Conservation (phyloP, 768 basidiomycete genomes). For the Naematelia encephala region DNA sequence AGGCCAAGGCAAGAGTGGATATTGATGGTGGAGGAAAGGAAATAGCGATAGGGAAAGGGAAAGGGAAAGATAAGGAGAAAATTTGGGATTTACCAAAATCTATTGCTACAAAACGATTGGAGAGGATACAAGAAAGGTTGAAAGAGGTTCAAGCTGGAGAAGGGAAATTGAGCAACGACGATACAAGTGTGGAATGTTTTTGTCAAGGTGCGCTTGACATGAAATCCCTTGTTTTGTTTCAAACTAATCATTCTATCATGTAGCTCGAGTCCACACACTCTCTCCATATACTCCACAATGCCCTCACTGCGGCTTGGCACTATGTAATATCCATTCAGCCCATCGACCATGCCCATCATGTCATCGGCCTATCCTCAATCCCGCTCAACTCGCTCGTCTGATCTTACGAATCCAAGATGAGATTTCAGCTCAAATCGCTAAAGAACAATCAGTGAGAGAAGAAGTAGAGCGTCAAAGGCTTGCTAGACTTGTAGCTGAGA, state of each 20-base stretch:
- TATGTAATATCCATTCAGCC: constrained; percentile 49
- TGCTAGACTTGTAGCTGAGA: constrained; percentile 26
- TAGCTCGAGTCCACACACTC: constrained; percentile 48
- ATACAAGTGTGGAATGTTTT: constrained; percentile 35
- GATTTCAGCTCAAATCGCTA: constrained; percentile 33
- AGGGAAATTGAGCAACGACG: constrained; percentile 25
- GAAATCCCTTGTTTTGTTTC: background rate
- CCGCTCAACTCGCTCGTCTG: constrained; percentile 36
- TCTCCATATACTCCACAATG: constrained; percentile 50
- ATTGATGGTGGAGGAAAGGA: constrained; percentile 4
- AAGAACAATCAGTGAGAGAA: constrained; percentile 31
- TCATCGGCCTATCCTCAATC: constrained; percentile 24
- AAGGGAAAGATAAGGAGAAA: constrained; percentile 29
- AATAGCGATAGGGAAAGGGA: constrained; percentile 13
- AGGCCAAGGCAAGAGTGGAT: background rate
- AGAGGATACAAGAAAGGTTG: constrained; percentile 32
- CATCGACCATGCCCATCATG: constrained; percentile 51
- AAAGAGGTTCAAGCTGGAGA: constrained; percentile 26
- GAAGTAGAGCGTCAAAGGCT: constrained; percentile 27
- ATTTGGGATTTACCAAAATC: constrained; percentile 44
- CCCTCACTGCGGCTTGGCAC: constrained; percentile 47
- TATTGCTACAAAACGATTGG: constrained; percentile 35
- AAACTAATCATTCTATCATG: background rate
- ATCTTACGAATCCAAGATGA: constrained; percentile 36
- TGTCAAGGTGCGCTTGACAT: constrained; percentile 43